phyloP scores from a whole-genome alignment of 2,329 filamentous ascomycete genomes.

The Clarireedia monteithiana region DNA sequence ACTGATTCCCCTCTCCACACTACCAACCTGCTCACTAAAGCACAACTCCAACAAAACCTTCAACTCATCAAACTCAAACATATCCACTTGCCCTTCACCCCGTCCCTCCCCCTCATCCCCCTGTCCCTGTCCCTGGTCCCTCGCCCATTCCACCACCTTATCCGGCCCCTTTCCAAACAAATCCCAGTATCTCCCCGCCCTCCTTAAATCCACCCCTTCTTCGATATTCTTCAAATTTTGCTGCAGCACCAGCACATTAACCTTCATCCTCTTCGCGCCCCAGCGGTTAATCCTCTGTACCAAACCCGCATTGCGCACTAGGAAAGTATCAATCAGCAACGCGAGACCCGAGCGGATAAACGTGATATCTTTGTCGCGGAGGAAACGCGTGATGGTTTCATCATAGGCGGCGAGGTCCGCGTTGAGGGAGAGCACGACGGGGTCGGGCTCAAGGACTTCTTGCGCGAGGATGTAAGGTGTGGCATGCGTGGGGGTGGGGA shows the following conservation, averaged over 20 bases:
- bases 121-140: slow-evolving; percentile 20
- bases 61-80: slow-evolving; percentile 34
- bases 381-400: slow-evolving; percentile 66
- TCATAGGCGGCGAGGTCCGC: slow-evolving; percentile 80
- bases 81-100: too few relatives aligned
- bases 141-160: slow-evolving; percentile 55
- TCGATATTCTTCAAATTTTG: slow-evolving; percentile 96
- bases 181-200: slow-evolving; percentile 60
- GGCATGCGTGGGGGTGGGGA: slow-evolving; percentile 37
- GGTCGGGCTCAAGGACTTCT: slow-evolving; percentile 69
- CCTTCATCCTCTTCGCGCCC: slow-evolving; percentile 79
- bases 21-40: slow-evolving; percentile 59
- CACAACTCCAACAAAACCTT: slow-evolving; percentile 59
- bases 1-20: slow-evolving; percentile 59
- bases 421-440: slow-evolving; percentile 76
- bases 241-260: slow-evolving; percentile 91
- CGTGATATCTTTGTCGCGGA: slow-evolving; percentile 61
- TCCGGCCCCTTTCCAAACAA: slow-evolving; percentile 61
- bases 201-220: slow-evolving; percentile 54
- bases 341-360: slow-evolving; percentile 75
- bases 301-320: slow-evolving; percentile 63
- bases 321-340: slow-evolving; percentile 68
- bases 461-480: slow-evolving; percentile 60
- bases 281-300: slow-evolving; percentile 77
- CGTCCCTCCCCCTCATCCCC: slow-evolving; percentile 34